Evolutionary conservation across 495 filamentous ascomycete genomes (phyloP), one percentile per base, ranked within the genome.

Genomic region (Platismatia glauca): DNA sequence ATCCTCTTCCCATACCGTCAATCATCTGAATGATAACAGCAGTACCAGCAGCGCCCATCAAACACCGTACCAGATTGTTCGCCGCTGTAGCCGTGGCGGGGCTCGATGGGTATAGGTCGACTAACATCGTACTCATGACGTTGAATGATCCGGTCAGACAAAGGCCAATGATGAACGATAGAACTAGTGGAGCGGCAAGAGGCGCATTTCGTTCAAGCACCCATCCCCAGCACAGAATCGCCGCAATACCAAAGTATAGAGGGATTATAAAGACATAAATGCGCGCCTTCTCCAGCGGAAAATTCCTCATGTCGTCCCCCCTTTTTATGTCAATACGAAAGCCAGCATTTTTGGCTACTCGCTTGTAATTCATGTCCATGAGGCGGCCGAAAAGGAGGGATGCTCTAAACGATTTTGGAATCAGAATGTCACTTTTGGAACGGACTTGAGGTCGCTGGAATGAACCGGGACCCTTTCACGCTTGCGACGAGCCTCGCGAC

Each of bases 31-130:
- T 75, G 29, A 89, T 82, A 0, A 77, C 69, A 0, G 81, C 86
- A 27, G 81, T 83, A 2, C 80, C 80, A 0, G 72, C 85, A 0
- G 86, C 88, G 6, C 86, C 86, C 16, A 90, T 67, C 44, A 84
- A 69, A 65, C 86, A 90, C 9, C 87, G 73, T 0, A 84, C 81
- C 12, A 91, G 72, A 67, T 91, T 90, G 64, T 86, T 87, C 2
- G 85, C 83, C 8, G 88, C 87, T 35, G 85, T 84, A 0, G 82
- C 86, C 0, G 87, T 83, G 0, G 81, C 82, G 0, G 87, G 84
- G 3, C 72, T 79, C 0, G 73, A 69, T 6, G 81, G 82, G 64
- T 86, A 82, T 34, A 89, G 72, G 59, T 90, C 88, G 0, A 89
- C 78, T 22, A 90, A 69, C 64, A 91, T 72, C 0, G 82, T 82